Percentiles rank a stretch among this genome's conserved stretches.
Evolutionary conservation across 345 rosid species (phyloP).

Genomic region (Brassica rapa): DNA sequence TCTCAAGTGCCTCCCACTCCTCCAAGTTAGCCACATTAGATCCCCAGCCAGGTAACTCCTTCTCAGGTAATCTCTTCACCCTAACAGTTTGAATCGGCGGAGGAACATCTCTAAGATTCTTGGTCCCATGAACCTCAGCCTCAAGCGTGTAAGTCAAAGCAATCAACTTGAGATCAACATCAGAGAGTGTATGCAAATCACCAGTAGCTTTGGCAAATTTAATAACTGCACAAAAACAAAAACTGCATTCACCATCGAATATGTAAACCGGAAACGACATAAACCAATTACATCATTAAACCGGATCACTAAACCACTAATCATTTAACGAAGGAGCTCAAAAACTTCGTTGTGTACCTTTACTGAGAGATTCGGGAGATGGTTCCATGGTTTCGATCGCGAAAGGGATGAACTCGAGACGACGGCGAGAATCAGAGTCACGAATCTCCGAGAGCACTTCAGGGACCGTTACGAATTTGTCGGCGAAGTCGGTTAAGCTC

Average conservation of each 20-base stretch:
- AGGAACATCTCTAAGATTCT: conserved; percentile 71
- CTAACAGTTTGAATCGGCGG: conserved; percentile 75
- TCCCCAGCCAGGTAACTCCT: conserved; percentile 96
- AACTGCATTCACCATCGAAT: background rate
- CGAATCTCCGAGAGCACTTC: conserved; percentile 86
- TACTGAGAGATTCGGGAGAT: conserved; percentile 70
- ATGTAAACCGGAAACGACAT: background rate
- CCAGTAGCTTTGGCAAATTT: conserved; percentile 91
- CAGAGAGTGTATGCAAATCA: conserved; percentile 85
- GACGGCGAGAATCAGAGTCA: conserved; percentile 85
- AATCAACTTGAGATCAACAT: conserved; percentile 80
- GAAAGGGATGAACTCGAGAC: conserved; percentile 71
- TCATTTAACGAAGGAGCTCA: background rate
- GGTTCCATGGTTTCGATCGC: conserved; percentile 82
- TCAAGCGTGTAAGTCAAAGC: conserved; percentile 83
- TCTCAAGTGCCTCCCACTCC: conserved; percentile 91
- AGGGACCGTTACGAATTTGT: conserved; percentile 77
- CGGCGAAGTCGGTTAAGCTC: conserved; percentile 59
- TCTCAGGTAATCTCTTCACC: conserved; percentile 82
- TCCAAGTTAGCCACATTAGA: conserved; percentile 83
- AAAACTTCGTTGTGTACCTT: conserved; percentile 48
- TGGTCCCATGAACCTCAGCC: conserved; percentile 78
- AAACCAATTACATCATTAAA: background rate
- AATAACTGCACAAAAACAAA: conserved; percentile 45
- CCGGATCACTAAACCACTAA: too few relatives aligned